Percentiles rank a stretch among this genome's conserved stretches.
Conservation (phyloP, 1,284 basidiomycete genomes). For the Marasmius fiardii region DNA sequence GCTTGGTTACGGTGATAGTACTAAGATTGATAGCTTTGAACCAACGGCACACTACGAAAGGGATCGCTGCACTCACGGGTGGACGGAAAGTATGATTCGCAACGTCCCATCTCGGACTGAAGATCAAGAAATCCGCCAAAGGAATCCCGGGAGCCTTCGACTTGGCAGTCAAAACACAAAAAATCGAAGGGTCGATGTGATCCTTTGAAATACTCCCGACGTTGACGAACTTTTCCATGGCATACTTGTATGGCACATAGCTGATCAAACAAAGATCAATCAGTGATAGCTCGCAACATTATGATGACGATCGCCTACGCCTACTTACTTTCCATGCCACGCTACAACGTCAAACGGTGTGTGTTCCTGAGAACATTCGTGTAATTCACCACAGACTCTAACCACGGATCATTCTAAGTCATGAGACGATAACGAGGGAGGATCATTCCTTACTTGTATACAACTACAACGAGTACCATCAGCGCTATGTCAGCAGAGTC, state of each 20-base stretch:
- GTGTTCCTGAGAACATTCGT: constrained; percentile 56
- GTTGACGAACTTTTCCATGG: constrained; percentile 61
- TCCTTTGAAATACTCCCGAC: constrained; percentile 67
- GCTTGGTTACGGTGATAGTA: constrained; percentile 66
- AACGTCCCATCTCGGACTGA: constrained; percentile 63
- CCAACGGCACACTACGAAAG: background rate
- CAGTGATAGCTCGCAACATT: background rate
- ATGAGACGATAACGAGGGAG: background rate
- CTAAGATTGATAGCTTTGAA: constrained; percentile 21
- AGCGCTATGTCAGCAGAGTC: background rate
- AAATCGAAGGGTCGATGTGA: constrained; percentile 63
- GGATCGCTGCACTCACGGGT: constrained; percentile 27
- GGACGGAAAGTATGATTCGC: constrained; percentile 46
- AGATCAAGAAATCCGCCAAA: constrained; percentile 60
- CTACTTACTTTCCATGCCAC: constrained; percentile 60
- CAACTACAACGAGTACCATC: constrained; percentile 26
- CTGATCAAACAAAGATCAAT: constrained; percentile 26
- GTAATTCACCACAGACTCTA: constrained; percentile 57
- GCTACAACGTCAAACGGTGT: constrained; percentile 76
- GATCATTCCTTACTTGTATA: constrained; percentile 40
- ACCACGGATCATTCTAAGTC: too few relatives aligned
- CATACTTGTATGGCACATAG: constrained; percentile 74
- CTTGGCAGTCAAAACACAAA: constrained; percentile 61
- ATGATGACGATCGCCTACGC: too few relatives aligned
- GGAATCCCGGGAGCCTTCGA: constrained; percentile 56